phyloP scores from a whole-genome alignment of 1,284 basidiomycete species.

The Boletus smithii region DNA sequence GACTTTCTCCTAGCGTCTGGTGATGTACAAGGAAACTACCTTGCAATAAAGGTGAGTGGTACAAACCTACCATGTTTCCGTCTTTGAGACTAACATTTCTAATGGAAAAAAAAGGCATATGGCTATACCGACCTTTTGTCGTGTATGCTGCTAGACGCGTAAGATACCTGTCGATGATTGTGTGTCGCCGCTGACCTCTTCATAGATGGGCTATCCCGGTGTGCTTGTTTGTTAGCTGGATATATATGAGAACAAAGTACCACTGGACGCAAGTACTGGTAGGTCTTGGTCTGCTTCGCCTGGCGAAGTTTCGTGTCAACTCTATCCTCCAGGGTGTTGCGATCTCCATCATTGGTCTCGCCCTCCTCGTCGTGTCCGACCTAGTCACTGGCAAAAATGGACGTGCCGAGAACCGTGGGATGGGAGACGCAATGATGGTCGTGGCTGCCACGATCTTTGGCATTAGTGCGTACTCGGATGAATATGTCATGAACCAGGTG shows the following conservation, averaged over 20 bases:
- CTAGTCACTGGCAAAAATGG: slow-evolving; percentile 66
- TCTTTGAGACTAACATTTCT: background rate
- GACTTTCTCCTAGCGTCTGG: slow-evolving; percentile 73
- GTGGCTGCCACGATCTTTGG: slow-evolving; percentile 82
- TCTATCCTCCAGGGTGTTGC: slow-evolving; percentile 53
- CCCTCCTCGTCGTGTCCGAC: slow-evolving; percentile 71
- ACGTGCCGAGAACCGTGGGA: slow-evolving; percentile 55
- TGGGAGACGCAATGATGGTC: slow-evolving; percentile 82
- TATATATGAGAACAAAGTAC: slow-evolving; percentile 76
- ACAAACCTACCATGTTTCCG: background rate
- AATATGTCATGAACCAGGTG: background rate
- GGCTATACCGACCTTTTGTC: slow-evolving; percentile 82
- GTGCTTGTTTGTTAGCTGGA: slow-evolving; percentile 74
- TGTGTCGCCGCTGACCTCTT: slow-evolving; percentile 6
- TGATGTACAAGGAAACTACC: slow-evolving; percentile 81
- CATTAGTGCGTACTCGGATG: slow-evolving; percentile 53
- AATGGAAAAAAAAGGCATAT: slow-evolving; percentile 51
- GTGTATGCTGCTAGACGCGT: slow-evolving; percentile 86
- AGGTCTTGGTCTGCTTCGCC: slow-evolving; percentile 15
- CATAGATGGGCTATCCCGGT: slow-evolving; percentile 79
- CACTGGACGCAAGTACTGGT: slow-evolving; percentile 79
- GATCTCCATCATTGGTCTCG: slow-evolving; percentile 71
- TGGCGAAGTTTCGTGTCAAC: background rate
- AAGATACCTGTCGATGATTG: slow-evolving; percentile 25
- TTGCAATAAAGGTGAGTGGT: slow-evolving; percentile 64